Evolutionary conservation across 306 rosid genomes (phyloP).

Genomic region (Trifolium dubium): DNA sequence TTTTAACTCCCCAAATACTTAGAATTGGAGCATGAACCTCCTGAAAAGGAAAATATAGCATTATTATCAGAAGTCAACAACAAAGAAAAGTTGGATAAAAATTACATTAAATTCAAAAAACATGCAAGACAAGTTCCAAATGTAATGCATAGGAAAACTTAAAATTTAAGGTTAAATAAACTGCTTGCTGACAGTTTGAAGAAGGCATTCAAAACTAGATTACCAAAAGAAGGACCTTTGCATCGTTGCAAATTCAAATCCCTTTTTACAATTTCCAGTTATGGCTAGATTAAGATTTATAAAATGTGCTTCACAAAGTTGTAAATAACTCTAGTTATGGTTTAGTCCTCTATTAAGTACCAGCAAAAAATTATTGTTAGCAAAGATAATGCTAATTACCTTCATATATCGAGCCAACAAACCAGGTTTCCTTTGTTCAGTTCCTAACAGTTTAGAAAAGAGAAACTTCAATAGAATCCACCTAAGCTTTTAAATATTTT

Average conservation of each 20-base stretch:
- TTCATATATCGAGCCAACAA: constrained; percentile 86
- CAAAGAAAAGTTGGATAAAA: constrained; percentile 31
- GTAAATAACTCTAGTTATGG: background rate
- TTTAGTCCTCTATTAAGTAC: constrained; percentile 32
- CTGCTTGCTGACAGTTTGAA: constrained; percentile 21
- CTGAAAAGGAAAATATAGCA: constrained; percentile 55
- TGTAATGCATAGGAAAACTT: constrained; percentile 3
- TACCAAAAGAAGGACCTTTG: background rate
- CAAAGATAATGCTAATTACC: constrained; percentile 54
- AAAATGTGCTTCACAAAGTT: constrained; percentile 14
- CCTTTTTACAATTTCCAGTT: constrained; percentile 18
- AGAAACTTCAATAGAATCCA: constrained; percentile 42
- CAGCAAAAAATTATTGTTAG: background rate
- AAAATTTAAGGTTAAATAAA: constrained; percentile 19
- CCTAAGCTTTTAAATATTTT: constrained; percentile 27
- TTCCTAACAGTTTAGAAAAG: constrained; percentile 55
- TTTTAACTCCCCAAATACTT: constrained; percentile 86
- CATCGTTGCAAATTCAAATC: constrained; percentile 27
- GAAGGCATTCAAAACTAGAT: constrained; percentile 28
- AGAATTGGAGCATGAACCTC: constrained; percentile 96
- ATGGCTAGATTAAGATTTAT: constrained; percentile 16
- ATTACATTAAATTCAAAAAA: constrained; percentile 23
- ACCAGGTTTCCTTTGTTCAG: constrained; percentile 68
- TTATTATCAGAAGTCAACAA: constrained; percentile 31
- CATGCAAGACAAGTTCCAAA: constrained; percentile 32